A percentile compares a stretch with the other conserved stretches of the same genome.
phyloP scores from a whole-genome alignment of 176 grass and related monocot genomes.

The Panicum miliaceum region DNA sequence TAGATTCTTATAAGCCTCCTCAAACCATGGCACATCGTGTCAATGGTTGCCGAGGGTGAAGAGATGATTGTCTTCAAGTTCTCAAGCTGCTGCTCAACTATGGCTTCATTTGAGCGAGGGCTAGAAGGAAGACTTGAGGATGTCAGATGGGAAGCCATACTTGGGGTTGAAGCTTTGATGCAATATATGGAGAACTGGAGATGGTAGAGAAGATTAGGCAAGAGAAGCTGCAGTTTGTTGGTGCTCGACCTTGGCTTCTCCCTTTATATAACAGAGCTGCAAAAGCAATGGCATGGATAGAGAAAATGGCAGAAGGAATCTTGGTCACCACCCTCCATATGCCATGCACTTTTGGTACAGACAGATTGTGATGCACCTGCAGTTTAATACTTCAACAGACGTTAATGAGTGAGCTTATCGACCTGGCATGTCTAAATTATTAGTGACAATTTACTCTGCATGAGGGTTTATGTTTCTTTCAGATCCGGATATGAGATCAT shows the following conservation, averaged over 20 bases:
- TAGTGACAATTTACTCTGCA: conserved; percentile 28
- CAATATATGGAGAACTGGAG: background rate
- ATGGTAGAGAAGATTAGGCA: background rate
- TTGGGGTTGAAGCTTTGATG: background rate
- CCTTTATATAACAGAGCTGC: conserved; percentile 14
- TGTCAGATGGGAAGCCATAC: conserved; percentile 32
- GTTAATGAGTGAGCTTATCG: background rate
- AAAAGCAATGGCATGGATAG: conserved; percentile 15
- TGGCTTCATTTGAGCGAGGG: conserved; percentile 24
- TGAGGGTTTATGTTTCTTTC: conserved; percentile 21
- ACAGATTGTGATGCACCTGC: conserved; percentile 5
- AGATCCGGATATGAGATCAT: background rate
- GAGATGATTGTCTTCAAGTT: background rate
- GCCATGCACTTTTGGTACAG: background rate
- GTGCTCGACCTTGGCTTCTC: conserved; percentile 13
- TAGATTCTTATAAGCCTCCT: conserved; percentile 24
- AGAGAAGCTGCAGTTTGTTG: conserved; percentile 8
- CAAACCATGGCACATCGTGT: conserved; percentile 14
- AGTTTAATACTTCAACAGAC: conserved; percentile 1
- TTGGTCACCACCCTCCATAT: conserved; percentile 5
- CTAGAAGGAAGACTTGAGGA: conserved; percentile 40
- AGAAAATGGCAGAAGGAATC: conserved; percentile 38
- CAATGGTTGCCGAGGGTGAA: conserved; percentile 16
- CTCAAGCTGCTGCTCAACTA: conserved; percentile 5
- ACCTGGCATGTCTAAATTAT: conserved; percentile 38